These are phyloP conservation scores for Puccinia horiana DNA, from an alignment of 1,284 basidiomycete species.

Conservation along the genomic window DNA sequence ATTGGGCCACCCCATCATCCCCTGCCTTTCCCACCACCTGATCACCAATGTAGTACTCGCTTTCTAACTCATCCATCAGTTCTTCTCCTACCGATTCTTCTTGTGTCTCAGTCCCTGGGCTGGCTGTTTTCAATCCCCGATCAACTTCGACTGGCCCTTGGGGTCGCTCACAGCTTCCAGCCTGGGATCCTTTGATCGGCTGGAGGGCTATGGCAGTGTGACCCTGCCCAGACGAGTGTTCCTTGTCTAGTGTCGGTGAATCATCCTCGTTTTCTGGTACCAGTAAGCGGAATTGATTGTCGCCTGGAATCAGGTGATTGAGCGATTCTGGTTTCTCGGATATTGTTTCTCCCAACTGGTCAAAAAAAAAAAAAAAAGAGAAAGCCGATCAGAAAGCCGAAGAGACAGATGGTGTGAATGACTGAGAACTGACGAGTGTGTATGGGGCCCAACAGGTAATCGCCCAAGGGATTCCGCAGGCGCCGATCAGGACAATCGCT, in stretches of 20 bases:
- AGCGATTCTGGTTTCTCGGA: neutral
- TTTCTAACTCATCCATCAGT: neutral
- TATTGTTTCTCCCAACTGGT: constrained; percentile 16
- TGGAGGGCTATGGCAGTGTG: neutral
- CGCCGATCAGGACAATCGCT: constrained; percentile 53
- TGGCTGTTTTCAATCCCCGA: neutral
- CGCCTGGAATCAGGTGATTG: neutral
- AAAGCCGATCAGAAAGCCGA: neutral
- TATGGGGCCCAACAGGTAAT: constrained; percentile 57
- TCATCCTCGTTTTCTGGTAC: neutral
- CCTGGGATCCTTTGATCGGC: neutral
- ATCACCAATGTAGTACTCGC: neutral
- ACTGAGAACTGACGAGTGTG: constrained; percentile 53
- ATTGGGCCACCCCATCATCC: neutral
- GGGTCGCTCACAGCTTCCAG: neutral
- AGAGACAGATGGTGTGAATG: neutral
- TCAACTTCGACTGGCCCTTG: neutral
- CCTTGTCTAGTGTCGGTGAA: neutral
- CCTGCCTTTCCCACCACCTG: neutral
- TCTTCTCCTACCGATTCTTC: constrained; percentile 1
- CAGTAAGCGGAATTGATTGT: no score
- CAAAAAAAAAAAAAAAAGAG: constrained; percentile 4
- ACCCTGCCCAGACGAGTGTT: neutral
- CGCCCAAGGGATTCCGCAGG: constrained; percentile 57
- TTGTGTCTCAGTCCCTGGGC: no score